Base-by-base conservation (phyloP, 164 flowering plant genomes). In the Chloranthus sessilifolius region DNA sequence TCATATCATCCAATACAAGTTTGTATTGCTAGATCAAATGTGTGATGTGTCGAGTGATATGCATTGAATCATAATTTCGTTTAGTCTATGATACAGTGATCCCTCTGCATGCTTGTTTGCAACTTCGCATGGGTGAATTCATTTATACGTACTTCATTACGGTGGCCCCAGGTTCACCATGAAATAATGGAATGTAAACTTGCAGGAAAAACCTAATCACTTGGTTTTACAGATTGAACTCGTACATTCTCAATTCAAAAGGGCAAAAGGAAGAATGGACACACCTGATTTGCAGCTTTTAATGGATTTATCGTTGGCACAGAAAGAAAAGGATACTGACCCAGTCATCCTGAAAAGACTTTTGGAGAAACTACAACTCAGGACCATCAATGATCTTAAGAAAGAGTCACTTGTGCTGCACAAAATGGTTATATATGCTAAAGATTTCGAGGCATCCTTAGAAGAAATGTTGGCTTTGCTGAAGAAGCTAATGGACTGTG, bases 191-290 rank as follows among this genome's bases (percentile, higher is more conserved):
- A 23, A 50, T 24, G 34, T 12, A 28, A 40, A 29, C 15, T 3
- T 40, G 8, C 21, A 33, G n/a, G 21, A 12, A 11, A 8, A 19
- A 41, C 12, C 21, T 41, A 8, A 1, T 12, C 10, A 41, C 19
- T 41, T 19, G 17, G 3, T 22, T 41, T 63, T 58, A 53, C 75
- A 89, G 97, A 71, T 68, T 65, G 86, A 77, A 63, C 92, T 91
- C 16, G 89, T 91, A 44, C 96, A 81, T 63, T 60, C 77, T 35
- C 98, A 91, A 66, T 83, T 87, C 48, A 77, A 43, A 62, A 71
- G 98, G 65, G 92, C 96, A 34, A 83, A 74, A 65, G 82, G 50
- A 55, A 69, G 59, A 64, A 58, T 44, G 50, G 95, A 79, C 24
- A 43, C 74, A 0, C 70, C 71, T 47, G 95, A 91, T 66, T 9